A percentile compares a stretch with the other conserved stretches of the same genome.
phyloP scores from a whole-genome alignment of 306 rosid genomes.

The Biancaea sappan region DNA sequence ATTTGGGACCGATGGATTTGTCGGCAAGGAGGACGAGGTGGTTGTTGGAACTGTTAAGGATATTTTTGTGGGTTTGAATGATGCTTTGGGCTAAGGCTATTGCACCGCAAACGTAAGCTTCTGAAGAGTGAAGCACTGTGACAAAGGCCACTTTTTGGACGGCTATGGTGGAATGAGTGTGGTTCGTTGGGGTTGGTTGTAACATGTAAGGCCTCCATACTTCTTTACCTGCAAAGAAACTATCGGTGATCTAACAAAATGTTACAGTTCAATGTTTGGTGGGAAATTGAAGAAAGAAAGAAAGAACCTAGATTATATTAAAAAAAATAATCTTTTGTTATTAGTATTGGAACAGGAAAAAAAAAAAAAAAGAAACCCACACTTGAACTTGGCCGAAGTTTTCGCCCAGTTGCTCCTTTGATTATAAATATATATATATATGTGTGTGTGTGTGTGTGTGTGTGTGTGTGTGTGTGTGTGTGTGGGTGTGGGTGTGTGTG shows the following conservation, averaged over 20 bases:
- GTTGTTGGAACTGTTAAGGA: conserved; percentile 38
- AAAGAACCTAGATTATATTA: too few species aligned
- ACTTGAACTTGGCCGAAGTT: too few species aligned
- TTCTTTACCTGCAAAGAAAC: conserved; percentile 43
- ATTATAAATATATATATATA: too few species aligned
- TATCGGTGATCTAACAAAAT: neutral
- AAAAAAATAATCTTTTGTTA: too few species aligned
- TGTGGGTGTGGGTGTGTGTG: too few species aligned
- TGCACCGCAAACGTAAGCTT: conserved; percentile 80
- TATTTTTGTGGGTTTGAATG: conserved; percentile 41
- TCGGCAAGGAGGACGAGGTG: conserved; percentile 73
- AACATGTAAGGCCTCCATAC: conserved; percentile 35
- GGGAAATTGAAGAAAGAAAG: too few species aligned
- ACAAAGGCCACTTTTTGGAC: conserved; percentile 52
- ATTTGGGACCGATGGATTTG: conserved; percentile 45
- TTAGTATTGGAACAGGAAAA: too few species aligned
- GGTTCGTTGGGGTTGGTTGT: neutral
- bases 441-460: too few species aligned
- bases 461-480: too few species aligned
- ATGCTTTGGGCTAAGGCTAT: conserved; percentile 76
- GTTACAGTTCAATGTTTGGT: neutral
- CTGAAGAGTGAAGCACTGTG: conserved; percentile 76
- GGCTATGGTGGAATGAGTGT: neutral
- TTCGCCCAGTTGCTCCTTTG: neutral
- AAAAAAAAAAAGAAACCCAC: too few species aligned